Evolutionary conservation across 345 rosid species (phyloP).

Genomic region (Syzygium oleosum): DNA sequence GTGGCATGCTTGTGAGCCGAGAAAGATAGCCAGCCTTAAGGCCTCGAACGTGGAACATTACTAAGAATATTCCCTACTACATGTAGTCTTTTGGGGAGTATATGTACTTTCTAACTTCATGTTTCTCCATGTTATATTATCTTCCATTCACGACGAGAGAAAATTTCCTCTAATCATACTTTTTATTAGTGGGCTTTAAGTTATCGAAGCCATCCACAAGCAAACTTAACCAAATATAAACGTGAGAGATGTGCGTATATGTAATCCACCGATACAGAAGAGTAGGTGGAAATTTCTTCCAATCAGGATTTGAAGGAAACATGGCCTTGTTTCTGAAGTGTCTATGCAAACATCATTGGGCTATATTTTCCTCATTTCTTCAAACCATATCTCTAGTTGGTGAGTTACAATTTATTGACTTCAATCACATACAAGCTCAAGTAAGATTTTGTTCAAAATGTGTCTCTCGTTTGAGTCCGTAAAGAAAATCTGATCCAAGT

Average conservation of each 20-base stretch:
- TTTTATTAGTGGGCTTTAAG: not conserved
- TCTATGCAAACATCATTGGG: not conserved
- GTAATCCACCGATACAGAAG: not conserved
- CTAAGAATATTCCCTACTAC: not conserved
- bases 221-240: not conserved
- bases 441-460: not conserved
- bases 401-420: not conserved
- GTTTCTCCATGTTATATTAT: not conserved
- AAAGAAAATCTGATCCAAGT: no score
- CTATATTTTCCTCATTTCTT: not conserved
- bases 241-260: not conserved
- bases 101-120: not conserved
- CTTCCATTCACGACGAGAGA: not conserved
- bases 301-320: not conserved
- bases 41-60: not conserved
- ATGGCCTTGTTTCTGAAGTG: not conserved
- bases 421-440: not conserved
- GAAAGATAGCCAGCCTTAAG: not conserved
- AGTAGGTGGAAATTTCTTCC: not conserved
- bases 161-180: not conserved
- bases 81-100: not conserved
- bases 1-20: not conserved
- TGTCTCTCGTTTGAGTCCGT: no score
- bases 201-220: not conserved
- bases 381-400: not conserved